phyloP scores from a whole-genome alignment of 148 eudicot species.

The Salicornia ramosissima region DNA sequence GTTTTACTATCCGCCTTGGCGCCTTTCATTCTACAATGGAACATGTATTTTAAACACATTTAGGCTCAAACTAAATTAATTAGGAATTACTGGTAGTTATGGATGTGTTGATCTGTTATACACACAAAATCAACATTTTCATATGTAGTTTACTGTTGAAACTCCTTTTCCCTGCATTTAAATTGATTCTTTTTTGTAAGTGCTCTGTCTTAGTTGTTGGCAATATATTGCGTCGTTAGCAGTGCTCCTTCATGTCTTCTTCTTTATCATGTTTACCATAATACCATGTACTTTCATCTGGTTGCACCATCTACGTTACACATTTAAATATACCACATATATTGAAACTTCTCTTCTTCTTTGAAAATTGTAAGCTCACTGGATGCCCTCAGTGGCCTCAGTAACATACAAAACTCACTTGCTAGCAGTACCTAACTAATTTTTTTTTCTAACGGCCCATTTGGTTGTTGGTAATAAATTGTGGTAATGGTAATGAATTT shows the following conservation, averaged over 20 bases:
- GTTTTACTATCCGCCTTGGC: not conserved
- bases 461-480: too few relatives aligned
- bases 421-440: too few relatives aligned
- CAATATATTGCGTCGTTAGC: not conserved
- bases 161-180: not conserved
- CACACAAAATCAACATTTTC: too few relatives aligned
- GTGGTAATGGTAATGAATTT: too few relatives aligned
- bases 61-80: not conserved
- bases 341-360: not conserved
- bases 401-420: not conserved
- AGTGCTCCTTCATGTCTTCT: too few relatives aligned
- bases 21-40: not conserved
- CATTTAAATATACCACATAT: too few relatives aligned
- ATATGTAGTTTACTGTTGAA: too few relatives aligned
- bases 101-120: not conserved
- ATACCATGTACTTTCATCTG: too few relatives aligned
- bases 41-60: not conserved
- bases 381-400: not conserved
- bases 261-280: too few relatives aligned
- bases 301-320: too few relatives aligned
- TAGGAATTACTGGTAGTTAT: not conserved
- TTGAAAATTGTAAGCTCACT: not conserved
- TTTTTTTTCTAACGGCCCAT: too few relatives aligned
- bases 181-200: not conserved
- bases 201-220: not conserved